A percentile compares a stretch with the other conserved stretches of the same genome.
Evolutionary conservation across 2,329 filamentous ascomycete genomes (phyloP).

Genomic region (Zymoseptoria crescenta): DNA sequence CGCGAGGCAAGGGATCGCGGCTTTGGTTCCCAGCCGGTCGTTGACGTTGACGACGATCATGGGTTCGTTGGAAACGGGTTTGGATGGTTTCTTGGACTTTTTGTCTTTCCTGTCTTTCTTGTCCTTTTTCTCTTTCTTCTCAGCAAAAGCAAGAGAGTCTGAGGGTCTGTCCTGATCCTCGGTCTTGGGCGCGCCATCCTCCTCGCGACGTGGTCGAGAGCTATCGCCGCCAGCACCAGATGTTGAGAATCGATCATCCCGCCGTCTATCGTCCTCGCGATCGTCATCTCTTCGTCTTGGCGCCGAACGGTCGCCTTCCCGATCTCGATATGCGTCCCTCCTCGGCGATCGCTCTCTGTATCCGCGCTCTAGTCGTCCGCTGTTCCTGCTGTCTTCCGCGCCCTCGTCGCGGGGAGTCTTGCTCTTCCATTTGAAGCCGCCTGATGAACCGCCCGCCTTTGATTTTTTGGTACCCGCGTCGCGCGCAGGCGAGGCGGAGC

Average conservation of each 20-base stretch:
- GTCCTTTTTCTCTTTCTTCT: conserved; percentile 14
- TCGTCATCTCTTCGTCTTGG: conserved; percentile 7
- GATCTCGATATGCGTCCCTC: conserved; percentile 21
- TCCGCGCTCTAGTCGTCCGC: conserved; percentile 25
- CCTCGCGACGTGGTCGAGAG: conserved; percentile 25
- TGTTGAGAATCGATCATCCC: conserved; percentile 12
- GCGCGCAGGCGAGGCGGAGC: conserved; percentile 27
- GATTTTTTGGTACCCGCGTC: conserved; percentile 23
- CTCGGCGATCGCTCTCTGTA: conserved; percentile 30
- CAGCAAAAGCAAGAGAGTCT: background rate
- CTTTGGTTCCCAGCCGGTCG: conserved; percentile 92
- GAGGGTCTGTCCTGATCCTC: conserved; percentile 1
- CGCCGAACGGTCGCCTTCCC: conserved; percentile 5
- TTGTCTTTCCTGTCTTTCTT: conserved; percentile 23
- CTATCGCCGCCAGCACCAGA: conserved; percentile 31
- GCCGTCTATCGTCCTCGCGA: conserved; percentile 11
- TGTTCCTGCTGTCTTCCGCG: conserved; percentile 13
- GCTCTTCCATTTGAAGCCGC: conserved; percentile 33
- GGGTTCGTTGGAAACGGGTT: conserved; percentile 49
- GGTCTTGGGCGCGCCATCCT: conserved; percentile 1
- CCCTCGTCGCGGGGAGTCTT: conserved; percentile 21
- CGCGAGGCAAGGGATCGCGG: conserved; percentile 80
- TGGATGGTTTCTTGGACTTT: conserved; percentile 15
- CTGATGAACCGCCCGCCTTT: conserved; percentile 14
- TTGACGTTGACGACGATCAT: conserved; percentile 96